A percentile compares a stretch with the other conserved stretches of the same genome.
phyloP scores from a whole-genome alignment of 345 rosid genomes.

The Citrus mangshanensis region DNA sequence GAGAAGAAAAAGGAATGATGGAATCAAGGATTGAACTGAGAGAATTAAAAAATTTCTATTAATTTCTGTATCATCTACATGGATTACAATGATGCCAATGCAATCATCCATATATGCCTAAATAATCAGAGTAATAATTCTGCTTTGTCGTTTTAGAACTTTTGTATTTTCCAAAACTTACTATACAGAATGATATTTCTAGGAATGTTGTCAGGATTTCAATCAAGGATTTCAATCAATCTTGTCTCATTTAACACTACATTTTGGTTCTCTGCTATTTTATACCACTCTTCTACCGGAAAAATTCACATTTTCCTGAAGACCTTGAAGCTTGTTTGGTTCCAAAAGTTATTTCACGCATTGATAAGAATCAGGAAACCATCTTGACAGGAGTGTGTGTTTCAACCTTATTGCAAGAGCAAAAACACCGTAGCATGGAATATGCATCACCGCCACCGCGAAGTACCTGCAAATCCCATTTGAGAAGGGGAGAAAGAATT shows the following conservation, averaged over 20 bases:
- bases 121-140: not conserved
- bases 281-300: conserved; percentile 5
- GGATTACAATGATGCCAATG: conserved; percentile 9
- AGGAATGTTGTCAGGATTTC: not conserved
- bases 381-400: conserved; percentile 48
- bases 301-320: conserved; percentile 4
- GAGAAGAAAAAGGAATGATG: not conserved
- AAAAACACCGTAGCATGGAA: conserved; percentile 79
- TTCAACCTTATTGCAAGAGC: conserved; percentile 68
- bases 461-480: conserved; percentile 62
- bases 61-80: not conserved
- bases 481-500: not conserved
- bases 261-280: not conserved
- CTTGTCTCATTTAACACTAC: not conserved
- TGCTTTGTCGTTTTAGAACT: conserved; percentile 14
- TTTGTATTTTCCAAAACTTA: conserved; percentile 22
- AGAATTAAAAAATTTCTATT: not conserved
- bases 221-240: not conserved
- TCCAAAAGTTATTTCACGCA: conserved; percentile 27
- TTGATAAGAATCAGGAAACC: conserved; percentile 73
- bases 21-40: not conserved
- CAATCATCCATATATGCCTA: conserved; percentile 3
- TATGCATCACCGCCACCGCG: conserved; percentile 76
- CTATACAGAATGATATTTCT: conserved; percentile 2
- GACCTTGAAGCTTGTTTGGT: not conserved